Evolutionary conservation across 2,329 filamentous ascomycete genomes (phyloP).

Genomic region (Ascosphaera pollenicola): DNA sequence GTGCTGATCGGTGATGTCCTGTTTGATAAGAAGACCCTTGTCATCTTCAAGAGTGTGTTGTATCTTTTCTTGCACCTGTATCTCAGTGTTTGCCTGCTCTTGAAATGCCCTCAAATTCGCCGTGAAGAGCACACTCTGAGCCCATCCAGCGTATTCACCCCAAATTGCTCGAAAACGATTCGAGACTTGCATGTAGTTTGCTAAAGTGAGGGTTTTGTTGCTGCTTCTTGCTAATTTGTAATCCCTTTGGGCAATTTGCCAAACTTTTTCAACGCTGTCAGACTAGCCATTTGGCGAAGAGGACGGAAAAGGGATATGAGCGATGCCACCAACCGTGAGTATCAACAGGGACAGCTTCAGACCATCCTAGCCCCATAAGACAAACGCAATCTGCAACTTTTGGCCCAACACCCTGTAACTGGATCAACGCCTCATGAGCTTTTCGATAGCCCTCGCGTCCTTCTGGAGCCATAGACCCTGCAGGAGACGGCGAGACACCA

Average conservation of each 20-base stretch:
- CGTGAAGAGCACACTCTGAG: constrained; percentile 89
- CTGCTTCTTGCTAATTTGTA: constrained; percentile 78
- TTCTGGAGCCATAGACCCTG: constrained; percentile 27
- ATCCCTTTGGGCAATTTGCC: constrained; percentile 92
- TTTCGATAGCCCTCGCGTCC: constrained; percentile 45
- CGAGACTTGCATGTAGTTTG: constrained; percentile 71
- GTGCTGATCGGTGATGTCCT: too few species aligned
- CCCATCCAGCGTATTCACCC: constrained; percentile 92
- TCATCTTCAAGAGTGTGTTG: too few species aligned
- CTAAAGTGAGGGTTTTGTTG: constrained; percentile 67
- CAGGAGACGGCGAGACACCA: constrained; percentile 21
- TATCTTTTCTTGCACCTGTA: constrained; percentile 11
- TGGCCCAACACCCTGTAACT: constrained; percentile 72
- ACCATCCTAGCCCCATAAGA: constrained; percentile 90
- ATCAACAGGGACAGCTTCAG: constrained; percentile 83
- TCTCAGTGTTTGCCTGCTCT: constrained; percentile 29
- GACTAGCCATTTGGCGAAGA: background rate
- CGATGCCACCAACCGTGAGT: constrained; percentile 43
- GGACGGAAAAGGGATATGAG: background rate
- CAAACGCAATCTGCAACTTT: constrained; percentile 96
- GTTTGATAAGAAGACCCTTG: too few species aligned
- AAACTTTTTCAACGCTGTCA: constrained; percentile 31
- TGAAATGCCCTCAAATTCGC: constrained; percentile 77
- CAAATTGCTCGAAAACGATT: constrained; percentile 77
- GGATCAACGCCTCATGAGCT: constrained; percentile 60